Percentiles rank a stretch among this genome's conserved stretches.
These are phyloP conservation scores for Ogataea naganishii DNA, from an alignment of 805 yeast species.

Conservation along the genomic window DNA sequence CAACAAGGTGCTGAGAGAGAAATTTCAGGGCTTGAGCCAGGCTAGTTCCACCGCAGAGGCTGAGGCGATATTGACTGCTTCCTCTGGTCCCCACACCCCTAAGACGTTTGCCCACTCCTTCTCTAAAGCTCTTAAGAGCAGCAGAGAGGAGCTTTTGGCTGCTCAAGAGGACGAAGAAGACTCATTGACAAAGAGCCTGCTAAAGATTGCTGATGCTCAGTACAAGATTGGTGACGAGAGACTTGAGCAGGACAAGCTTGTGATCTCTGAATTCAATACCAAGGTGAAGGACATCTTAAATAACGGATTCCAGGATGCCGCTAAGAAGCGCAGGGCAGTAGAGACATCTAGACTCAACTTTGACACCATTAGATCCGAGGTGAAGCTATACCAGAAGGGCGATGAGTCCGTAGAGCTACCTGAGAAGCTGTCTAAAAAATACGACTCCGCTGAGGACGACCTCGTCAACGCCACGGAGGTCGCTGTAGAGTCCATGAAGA, in stretches of 20 bases:
- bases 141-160: slow-evolving; percentile 34
- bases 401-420: slow-evolving; percentile 31
- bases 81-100: slow-evolving; percentile 34
- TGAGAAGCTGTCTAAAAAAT: slow-evolving; percentile 42
- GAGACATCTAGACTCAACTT: slow-evolving; percentile 62
- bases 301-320: slow-evolving; percentile 52
- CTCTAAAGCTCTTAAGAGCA: slow-evolving; percentile 43
- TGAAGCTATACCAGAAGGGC: slow-evolving; percentile 27
- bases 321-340: slow-evolving; percentile 55
- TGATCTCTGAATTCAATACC: slow-evolving; percentile 50
- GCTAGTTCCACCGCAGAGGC: slow-evolving; percentile 63
- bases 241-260: slow-evolving; percentile 58
- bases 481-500: slow-evolving; percentile 76
- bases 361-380: slow-evolving; percentile 59
- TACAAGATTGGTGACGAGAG: slow-evolving; percentile 59
- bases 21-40: slow-evolving; percentile 49
- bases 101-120: slow-evolving; percentile 71
- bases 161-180: slow-evolving; percentile 21
- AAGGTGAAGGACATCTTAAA: slow-evolving; percentile 45
- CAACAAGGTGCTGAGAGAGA: slow-evolving; percentile 45
- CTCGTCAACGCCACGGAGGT: slow-evolving; percentile 68
- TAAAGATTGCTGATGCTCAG: slow-evolving; percentile 47
- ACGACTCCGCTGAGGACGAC: slow-evolving; percentile 63
- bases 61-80: slow-evolving; percentile 40
- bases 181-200: slow-evolving; percentile 45